These are phyloP conservation scores for Pyronema domesticum DNA, from an alignment of 495 filamentous ascomycete genomes.

Conservation along the genomic window DNA sequence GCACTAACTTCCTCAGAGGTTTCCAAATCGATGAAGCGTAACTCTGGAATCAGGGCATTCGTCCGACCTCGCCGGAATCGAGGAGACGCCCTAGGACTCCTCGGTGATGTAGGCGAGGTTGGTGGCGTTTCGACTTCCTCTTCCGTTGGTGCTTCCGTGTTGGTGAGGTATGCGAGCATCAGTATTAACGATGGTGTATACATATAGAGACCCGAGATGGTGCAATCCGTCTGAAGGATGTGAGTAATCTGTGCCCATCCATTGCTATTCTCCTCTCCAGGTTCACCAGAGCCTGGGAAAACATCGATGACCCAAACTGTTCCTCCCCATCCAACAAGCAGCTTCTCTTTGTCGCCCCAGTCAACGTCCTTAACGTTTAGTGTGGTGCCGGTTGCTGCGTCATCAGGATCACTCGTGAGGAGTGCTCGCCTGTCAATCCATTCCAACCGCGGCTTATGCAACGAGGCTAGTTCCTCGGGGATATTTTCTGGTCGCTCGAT, in stretches of 20 bases:
- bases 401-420: conserved; percentile 41
- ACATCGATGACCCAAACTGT: conserved; percentile 92
- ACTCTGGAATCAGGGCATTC: conserved; percentile 66
- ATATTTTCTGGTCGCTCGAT: conserved; percentile 34
- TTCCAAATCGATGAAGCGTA: conserved; percentile 73
- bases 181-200: conserved; percentile 84
- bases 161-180: conserved; percentile 72
- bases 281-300: conserved; percentile 50
- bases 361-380: conserved; percentile 27
- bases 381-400: conserved; percentile 27
- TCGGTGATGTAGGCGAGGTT: conserved; percentile 13
- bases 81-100: conserved; percentile 25
- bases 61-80: conserved; percentile 44
- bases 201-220: conserved; percentile 88
- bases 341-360: conserved; percentile 44
- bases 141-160: conserved; percentile 32
- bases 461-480: conserved; percentile 74
- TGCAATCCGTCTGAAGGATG: conserved; percentile 86
- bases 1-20: conserved; percentile 63
- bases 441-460: conserved; percentile 80
- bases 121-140: conserved; percentile 3
- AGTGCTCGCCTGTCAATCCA: conserved; percentile 76
- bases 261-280: conserved; percentile 52
- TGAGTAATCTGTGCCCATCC: conserved; percentile 78
- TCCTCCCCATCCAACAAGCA: conserved; percentile 86